phyloP scores from a whole-genome alignment of 1,284 basidiomycete species.

The Meira miltonrushii region DNA sequence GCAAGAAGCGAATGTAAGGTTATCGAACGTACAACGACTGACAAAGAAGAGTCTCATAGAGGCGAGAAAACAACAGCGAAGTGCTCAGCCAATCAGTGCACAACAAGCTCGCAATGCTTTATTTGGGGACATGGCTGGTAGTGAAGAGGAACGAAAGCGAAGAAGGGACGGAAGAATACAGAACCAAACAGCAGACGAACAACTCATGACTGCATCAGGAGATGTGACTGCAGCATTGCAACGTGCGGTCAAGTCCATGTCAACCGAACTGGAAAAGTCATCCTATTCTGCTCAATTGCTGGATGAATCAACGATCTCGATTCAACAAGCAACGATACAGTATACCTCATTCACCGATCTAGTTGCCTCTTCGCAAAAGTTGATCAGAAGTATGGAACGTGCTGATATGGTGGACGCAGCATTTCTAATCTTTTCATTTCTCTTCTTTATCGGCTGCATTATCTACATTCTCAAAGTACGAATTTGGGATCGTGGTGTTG shows the following conservation, averaged over 20 bases:
- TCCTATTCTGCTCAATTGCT: slow-evolving; percentile 45
- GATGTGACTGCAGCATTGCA: slow-evolving; percentile 45
- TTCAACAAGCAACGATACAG: slow-evolving; percentile 33
- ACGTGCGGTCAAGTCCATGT: slow-evolving; percentile 44
- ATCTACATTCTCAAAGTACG: slow-evolving; percentile 47
- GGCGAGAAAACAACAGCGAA: background rate
- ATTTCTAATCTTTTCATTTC: slow-evolving; percentile 30
- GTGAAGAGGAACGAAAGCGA: background rate
- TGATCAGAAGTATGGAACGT: slow-evolving; percentile 50
- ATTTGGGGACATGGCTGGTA: slow-evolving; percentile 6
- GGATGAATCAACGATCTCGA: slow-evolving; percentile 42
- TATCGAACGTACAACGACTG: background rate
- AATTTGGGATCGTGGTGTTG: slow-evolving; percentile 37
- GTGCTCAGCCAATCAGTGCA: no score
- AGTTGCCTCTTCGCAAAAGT: slow-evolving; percentile 35
- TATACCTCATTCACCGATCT: slow-evolving; percentile 43
- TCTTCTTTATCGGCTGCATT: slow-evolving; percentile 45
- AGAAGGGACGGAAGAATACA: background rate
- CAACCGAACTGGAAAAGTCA: slow-evolving; percentile 46
- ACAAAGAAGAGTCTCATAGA: background rate
- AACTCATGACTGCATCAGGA: slow-evolving; percentile 39
- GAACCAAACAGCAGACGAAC: slow-evolving; percentile 24
- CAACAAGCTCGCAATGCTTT: background rate
- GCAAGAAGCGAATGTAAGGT: background rate
- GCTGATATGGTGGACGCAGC: slow-evolving; percentile 40